phyloP scores from a whole-genome alignment of 306 rosid genomes.

The Parietaria judaica region DNA sequence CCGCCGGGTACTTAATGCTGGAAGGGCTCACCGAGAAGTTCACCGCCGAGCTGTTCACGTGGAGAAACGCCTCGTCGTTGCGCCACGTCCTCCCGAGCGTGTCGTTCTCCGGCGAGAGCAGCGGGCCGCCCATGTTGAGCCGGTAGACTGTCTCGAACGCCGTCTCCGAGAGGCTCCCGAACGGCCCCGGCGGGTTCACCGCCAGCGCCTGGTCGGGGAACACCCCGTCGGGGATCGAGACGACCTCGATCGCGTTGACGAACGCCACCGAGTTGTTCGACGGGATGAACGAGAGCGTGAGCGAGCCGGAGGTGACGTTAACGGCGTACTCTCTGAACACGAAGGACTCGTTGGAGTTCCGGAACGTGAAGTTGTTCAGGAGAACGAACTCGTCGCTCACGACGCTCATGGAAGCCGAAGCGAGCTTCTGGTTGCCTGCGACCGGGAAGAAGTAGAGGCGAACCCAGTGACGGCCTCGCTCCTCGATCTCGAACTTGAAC shows the following conservation, averaged over 20 bases:
- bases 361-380: constrained; percentile 60
- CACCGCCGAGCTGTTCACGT: constrained; percentile 64
- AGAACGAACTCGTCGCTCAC: constrained; percentile 75
- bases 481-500: constrained; percentile 49
- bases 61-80: constrained; percentile 71
- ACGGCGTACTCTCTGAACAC: constrained; percentile 78
- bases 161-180: constrained; percentile 52
- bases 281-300: constrained; percentile 63
- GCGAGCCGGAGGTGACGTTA: constrained; percentile 55
- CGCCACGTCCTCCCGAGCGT: constrained; percentile 92
- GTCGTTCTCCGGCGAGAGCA: constrained; percentile 67
- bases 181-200: constrained; percentile 49
- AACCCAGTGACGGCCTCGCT: constrained; percentile 73
- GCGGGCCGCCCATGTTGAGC: constrained; percentile 77
- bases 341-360: constrained; percentile 53
- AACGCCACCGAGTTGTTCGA: constrained; percentile 62
- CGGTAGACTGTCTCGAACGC: constrained; percentile 82
- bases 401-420: constrained; percentile 60
- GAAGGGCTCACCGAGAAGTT: constrained; percentile 51
- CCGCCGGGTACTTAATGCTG: constrained; percentile 41
- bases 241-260: constrained; percentile 90
- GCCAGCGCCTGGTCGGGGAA: constrained; percentile 67
- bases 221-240: constrained; percentile 66
- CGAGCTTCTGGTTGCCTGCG: constrained; percentile 38
- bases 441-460: constrained; percentile 70